These are phyloP conservation scores for Aspergillus piperis DNA, from an alignment of 2,329 filamentous ascomycete species.

Conservation along the genomic window DNA sequence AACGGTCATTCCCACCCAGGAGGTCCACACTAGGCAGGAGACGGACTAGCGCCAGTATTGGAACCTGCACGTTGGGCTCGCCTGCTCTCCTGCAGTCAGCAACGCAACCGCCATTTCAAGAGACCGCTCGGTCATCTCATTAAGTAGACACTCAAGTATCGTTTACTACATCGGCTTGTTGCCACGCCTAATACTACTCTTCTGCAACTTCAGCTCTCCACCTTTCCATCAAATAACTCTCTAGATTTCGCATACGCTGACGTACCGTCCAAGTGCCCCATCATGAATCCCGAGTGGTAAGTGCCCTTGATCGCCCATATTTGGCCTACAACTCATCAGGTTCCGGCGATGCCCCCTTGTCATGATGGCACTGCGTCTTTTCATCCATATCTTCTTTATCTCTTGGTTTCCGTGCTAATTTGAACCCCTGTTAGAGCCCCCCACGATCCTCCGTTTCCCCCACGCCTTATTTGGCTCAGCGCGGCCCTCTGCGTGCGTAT, in stretches of 20 bases:
- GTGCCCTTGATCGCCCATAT: slow-evolving; percentile 24
- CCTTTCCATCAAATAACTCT: background rate
- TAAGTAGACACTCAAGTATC: slow-evolving; percentile 22
- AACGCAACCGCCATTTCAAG: slow-evolving; percentile 31
- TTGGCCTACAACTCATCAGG: slow-evolving; percentile 10
- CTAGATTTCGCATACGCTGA: slow-evolving; percentile 2
- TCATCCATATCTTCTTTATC: background rate
- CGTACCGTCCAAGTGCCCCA: slow-evolving; percentile 27
- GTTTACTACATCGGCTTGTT: slow-evolving; percentile 18
- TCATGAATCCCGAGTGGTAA: slow-evolving; percentile 54
- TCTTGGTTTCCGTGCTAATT: slow-evolving; percentile 2
- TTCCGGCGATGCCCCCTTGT: slow-evolving; percentile 4
- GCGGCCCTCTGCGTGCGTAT: slow-evolving; percentile 5
- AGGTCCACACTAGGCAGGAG: slow-evolving; percentile 6
- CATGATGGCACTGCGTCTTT: background rate
- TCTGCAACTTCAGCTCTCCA: slow-evolving; percentile 2
- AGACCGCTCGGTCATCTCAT: slow-evolving; percentile 25
- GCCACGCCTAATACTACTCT: slow-evolving; percentile 3
- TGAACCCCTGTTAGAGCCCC: slow-evolving; percentile 26
- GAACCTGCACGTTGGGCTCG: slow-evolving; percentile 30
- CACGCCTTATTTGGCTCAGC: background rate
- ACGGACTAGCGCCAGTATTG: slow-evolving; percentile 1
- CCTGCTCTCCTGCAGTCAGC: slow-evolving; percentile 33
- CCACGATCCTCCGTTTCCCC: background rate
- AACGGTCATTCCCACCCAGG: slow-evolving; percentile 21